Evolutionary conservation across 225 moss, liverwort and hornwort species (phyloP), one percentile per base, ranked within the genome.

Genomic region (Takakia lepidozioides): DNA sequence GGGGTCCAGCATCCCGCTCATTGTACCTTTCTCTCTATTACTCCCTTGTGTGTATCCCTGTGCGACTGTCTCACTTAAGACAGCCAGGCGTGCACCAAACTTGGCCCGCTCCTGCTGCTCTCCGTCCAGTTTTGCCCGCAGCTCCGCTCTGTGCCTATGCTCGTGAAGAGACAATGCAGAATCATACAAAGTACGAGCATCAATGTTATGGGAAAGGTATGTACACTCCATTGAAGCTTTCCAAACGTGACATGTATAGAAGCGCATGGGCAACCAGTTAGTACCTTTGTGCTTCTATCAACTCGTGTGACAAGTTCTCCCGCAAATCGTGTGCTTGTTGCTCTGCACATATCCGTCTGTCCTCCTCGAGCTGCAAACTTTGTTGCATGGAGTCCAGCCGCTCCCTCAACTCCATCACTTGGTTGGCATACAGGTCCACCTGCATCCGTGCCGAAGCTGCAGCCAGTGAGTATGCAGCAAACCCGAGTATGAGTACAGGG

Each of bases 211-310:
- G 40, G 11, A 40, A 14, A 40, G n/a, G 4, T 14, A 5, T 40
- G 11, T 40, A 14, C 9, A 40, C 40, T 10, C 15, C 17, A 18
- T 14, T 4, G 40, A 40, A 4, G n/a, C 40, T 40, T 40, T 25
- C 45, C 10, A 22, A 45, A 45, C 23, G 19, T 18, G 5, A 19
- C 21, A 19, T 0, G 13, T 19, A 22, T 19, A 18, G 16, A 14
- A 16, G 24, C 27, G 29, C 16, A 24, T 19, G 9, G 19, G 32
- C 32, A 32, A 11, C 32, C 11, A 28, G 17, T 16, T n/a, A 4
- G 27, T 51, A 51, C 50, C 30, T 51, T 21, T 51, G 50, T 51
- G 50, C 29, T 32, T 51, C 50, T 51, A 51, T 32, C 50, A 51
- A 19, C 32, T 51, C 50, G 19, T 11, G 50, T 16, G 50, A 51